A percentile compares a stretch with the other conserved stretches of the same genome.
phyloP scores from a whole-genome alignment of 352 stramenopile genomes.

The Phytopythium cucurbitacearum region DNA sequence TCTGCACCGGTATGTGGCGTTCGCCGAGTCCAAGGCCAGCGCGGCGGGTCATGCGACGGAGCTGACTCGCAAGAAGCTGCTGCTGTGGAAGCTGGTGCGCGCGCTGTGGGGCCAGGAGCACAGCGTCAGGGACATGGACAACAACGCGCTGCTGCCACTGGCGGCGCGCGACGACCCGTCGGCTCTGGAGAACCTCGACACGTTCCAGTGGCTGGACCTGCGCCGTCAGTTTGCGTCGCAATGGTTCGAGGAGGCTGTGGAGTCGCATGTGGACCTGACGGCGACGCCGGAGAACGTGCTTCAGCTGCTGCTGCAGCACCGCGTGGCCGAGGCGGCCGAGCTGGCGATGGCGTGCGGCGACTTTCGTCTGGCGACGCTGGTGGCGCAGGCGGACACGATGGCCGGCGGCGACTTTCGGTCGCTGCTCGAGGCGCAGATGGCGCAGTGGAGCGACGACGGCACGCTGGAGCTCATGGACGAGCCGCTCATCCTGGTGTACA shows the following conservation, averaged over 20 bases:
- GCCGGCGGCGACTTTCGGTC: slow-evolving; percentile 44
- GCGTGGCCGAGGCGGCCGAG: slow-evolving; percentile 50
- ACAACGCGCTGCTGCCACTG: slow-evolving; percentile 33
- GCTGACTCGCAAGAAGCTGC: slow-evolving; percentile 16
- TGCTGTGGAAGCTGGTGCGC: slow-evolving; percentile 72
- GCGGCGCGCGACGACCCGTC: slow-evolving; percentile 55
- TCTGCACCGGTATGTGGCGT: slow-evolving; percentile 55
- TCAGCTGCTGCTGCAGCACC: slow-evolving; percentile 46
- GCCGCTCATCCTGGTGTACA: slow-evolving; percentile 60
- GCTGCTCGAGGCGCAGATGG: slow-evolving; percentile 51
- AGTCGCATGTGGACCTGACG: slow-evolving; percentile 1
- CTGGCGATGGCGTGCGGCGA: slow-evolving; percentile 57
- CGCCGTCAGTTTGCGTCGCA: slow-evolving; percentile 68
- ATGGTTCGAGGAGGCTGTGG: slow-evolving; percentile 65
- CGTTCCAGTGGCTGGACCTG: slow-evolving; percentile 62
- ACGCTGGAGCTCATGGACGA: slow-evolving; percentile 57
- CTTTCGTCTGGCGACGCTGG: slow-evolving; percentile 60
- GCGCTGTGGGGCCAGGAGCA: slow-evolving; percentile 80
- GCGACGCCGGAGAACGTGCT: slow-evolving; percentile 31
- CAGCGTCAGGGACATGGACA: slow-evolving; percentile 18
- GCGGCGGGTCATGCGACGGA: slow-evolving; percentile 6
- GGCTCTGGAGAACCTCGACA: slow-evolving; percentile 62
- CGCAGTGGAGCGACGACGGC: slow-evolving; percentile 47
- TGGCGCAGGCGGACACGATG: slow-evolving; percentile 51
- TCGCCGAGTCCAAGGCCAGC: slow-evolving; percentile 26